Conservation (phyloP, 2,329 filamentous ascomycete genomes). For the Colletotrichum sp. region DNA sequence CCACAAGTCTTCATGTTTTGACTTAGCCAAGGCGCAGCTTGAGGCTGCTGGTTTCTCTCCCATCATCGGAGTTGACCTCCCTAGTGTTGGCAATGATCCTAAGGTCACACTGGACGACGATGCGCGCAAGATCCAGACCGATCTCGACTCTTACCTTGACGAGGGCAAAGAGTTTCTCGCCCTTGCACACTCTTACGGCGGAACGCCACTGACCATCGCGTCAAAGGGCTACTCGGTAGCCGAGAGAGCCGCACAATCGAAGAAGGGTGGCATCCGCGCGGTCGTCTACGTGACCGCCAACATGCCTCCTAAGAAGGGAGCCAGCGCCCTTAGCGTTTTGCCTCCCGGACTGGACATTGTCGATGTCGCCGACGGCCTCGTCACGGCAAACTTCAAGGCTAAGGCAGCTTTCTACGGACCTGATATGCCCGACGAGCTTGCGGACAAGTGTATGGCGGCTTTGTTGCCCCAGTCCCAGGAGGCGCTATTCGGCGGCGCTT, state of each 20-base stretch:
- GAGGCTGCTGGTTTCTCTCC: neutral
- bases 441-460: neutral
- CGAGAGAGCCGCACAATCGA: neutral
- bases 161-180: neutral
- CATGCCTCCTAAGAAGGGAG: neutral
- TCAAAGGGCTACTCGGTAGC: neutral
- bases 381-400: neutral
- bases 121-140: neutral
- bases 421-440: neutral
- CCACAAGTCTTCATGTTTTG: neutral
- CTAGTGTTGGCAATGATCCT: neutral
- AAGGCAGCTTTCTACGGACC: slow-evolving; percentile 5
- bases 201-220: neutral
- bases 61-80: neutral
- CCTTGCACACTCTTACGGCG: slow-evolving; percentile 3
- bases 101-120: neutral
- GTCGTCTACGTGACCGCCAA: neutral
- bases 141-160: neutral
- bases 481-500: neutral
- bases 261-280: neutral
- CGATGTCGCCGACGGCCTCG: neutral
- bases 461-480: neutral
- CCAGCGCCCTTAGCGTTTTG: neutral
- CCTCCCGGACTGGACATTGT: neutral
- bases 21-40: neutral